Base-by-base conservation (phyloP, 2,329 filamentous ascomycete species). In the Trichoderma gracile region DNA sequence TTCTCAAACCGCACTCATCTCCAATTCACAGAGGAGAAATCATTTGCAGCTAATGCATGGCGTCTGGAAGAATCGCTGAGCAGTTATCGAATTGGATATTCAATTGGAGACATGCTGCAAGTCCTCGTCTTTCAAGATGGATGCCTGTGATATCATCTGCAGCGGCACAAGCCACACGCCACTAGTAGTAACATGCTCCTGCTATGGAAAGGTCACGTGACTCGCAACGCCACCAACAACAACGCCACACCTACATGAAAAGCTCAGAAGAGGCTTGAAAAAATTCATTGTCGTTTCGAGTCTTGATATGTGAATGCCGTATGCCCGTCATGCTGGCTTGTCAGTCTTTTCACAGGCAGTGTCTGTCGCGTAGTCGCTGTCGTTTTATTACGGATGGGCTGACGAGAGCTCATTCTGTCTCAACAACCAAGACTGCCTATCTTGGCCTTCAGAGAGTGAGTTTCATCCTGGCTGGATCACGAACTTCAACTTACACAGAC, bases 261-360 rank as follows among this genome's bases (percentile, higher is more conserved):
- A 19, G 47, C 19, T 68, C 60, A 65, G 63, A 68, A 60, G 67
- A 68, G 64, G 63, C 67, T 69, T 68, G 46, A 73, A 72, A 72
- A 68, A 70, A 71, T 64, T 66, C 57, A 17, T 5, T 55, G 47
- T 46, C 38, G 3, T 38, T 38, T 38, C 25, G 27, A 64, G 64
- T 69, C n/a, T 47, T 55, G 46, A 49, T 42, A 21, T 53, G 43
- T 30, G 49, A 38, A 43, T 45, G 45, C 30, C 30, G 43, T 59
- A 62, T 49, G 54, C 30, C 45, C 38, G 61, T 63, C 50, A 79
- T 76, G 73, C 67, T 78, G 49, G 68, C 68, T 54, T 69, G 67
- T 25, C 71, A 71, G n/a, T 75, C 73, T 61, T 67, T 76, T 30
- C 77, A 76, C 64, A 72, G 74, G 71, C 72, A 69, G 63, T 79